These are phyloP conservation scores for Phlebiopsis gigantea DNA, from an alignment of 768 basidiomycete species.

Conservation along the genomic window DNA sequence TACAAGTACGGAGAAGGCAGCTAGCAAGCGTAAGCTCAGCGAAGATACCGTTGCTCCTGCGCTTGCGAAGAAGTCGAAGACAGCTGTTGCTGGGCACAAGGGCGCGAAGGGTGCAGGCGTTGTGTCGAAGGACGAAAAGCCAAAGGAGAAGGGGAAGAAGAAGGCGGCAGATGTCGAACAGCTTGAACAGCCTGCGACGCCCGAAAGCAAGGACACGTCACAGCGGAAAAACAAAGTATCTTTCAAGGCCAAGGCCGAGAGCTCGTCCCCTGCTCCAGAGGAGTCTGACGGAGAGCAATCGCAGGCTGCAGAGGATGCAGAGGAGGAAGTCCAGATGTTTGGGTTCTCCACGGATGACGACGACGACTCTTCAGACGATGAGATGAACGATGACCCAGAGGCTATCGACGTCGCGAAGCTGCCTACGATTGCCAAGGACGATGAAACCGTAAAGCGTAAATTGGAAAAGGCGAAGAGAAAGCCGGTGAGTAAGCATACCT, in stretches of 20 bases:
- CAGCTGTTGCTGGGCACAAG: neutral
- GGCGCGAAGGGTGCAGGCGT: neutral
- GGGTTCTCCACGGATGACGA: constrained; percentile 80
- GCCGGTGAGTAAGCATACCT: constrained; percentile 44
- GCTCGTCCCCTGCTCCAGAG: constrained; percentile 8
- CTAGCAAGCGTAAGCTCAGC: constrained; percentile 17
- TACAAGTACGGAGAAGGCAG: constrained; percentile 4
- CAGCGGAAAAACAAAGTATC: constrained; percentile 3
- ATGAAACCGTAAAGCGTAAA: constrained; percentile 62
- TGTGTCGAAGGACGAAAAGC: constrained; percentile 1
- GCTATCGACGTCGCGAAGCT: constrained; percentile 65
- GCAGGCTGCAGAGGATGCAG: constrained; percentile 11
- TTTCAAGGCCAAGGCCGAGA: neutral
- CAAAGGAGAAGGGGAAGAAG: constrained; percentile 15
- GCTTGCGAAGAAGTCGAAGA: constrained; percentile 14
- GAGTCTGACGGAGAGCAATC: neutral
- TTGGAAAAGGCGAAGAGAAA: constrained; percentile 51
- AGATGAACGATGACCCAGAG: constrained; percentile 52
- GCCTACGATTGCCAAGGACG: constrained; percentile 87
- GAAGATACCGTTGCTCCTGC: neutral
- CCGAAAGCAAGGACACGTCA: constrained; percentile 3
- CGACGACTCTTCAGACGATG: constrained; percentile 74
- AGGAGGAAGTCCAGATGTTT: constrained; percentile 44
- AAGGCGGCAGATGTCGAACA: constrained; percentile 11
- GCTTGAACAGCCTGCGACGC: neutral